phyloP scores from a whole-genome alignment of 2,329 filamentous ascomycete species.

The Torrubiellomyces zombiae region DNA sequence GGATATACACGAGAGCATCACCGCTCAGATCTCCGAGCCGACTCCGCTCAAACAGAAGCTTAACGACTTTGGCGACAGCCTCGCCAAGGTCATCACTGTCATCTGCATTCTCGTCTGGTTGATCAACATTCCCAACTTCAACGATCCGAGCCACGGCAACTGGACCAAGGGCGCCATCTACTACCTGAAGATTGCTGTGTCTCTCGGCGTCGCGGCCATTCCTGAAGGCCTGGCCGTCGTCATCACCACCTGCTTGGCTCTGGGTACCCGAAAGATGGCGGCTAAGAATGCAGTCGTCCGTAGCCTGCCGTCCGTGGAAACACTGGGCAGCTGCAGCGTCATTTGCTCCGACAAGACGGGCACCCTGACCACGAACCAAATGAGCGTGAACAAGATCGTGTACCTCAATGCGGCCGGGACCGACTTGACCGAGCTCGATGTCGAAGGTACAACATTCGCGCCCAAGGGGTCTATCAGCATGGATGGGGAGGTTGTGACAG shows the following conservation, averaged over 20 bases:
- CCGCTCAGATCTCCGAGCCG: slow-evolving; percentile 91
- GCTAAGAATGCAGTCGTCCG: slow-evolving; percentile 95
- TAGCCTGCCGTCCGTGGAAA: slow-evolving; percentile 92
- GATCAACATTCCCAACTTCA: slow-evolving; percentile 97
- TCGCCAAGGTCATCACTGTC: slow-evolving; percentile 95
- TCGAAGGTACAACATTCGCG: slow-evolving; percentile 85
- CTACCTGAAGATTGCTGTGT: slow-evolving; percentile 98
- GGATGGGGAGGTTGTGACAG: slow-evolving; percentile 49
- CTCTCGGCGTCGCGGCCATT: slow-evolving; percentile 92
- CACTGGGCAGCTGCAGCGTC: slow-evolving; percentile 94
- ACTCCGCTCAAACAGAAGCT: slow-evolving; percentile 97
- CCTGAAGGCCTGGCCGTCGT: slow-evolving; percentile 95
- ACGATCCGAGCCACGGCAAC: slow-evolving; percentile 78
- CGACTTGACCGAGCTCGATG: slow-evolving; percentile 68
- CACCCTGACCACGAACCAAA: slow-evolving; percentile 95
- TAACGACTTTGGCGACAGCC: slow-evolving; percentile 88
- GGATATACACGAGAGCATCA: slow-evolving; percentile 97
- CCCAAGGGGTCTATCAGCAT: slow-evolving; percentile 60
- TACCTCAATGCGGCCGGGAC: slow-evolving; percentile 60
- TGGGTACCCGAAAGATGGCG: slow-evolving; percentile 97
- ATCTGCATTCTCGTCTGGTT: slow-evolving; percentile 96
- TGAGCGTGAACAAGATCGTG: slow-evolving; percentile 92
- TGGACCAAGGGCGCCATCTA: slow-evolving; percentile 98
- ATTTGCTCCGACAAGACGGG: slow-evolving; percentile 99
- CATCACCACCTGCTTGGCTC: slow-evolving; percentile 92